Evolutionary conservation across 305 asterid genomes (phyloP).

Genomic region (Nicotiana rustica): DNA sequence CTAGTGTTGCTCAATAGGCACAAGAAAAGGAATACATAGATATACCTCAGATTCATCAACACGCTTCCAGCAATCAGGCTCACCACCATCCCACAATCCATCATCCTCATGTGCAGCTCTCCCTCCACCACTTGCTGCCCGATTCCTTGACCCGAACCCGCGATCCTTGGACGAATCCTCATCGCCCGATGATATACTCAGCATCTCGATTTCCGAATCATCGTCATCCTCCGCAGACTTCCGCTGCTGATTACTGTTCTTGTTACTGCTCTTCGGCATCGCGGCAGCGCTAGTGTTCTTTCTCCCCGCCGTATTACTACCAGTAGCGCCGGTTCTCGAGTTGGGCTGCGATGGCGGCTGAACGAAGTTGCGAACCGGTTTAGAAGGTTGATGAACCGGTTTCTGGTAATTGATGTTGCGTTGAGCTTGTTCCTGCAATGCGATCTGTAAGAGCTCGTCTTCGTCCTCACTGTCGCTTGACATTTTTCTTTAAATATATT

Average conservation of each 20-base stretch:
- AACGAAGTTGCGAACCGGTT: conserved; percentile 89
- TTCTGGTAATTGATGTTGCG: conserved; percentile 83
- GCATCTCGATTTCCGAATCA: conserved; percentile 96
- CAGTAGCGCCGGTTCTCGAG: conserved; percentile 36
- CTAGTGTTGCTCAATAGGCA: neutral
- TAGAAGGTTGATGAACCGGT: conserved; percentile 60
- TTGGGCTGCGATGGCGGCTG: conserved; percentile 74
- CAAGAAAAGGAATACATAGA: neutral
- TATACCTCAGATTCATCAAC: conserved; percentile 94
- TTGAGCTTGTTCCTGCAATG: conserved; percentile 88
- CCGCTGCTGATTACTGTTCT: conserved; percentile 48
- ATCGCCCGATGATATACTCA: conserved; percentile 97
- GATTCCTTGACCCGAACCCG: conserved; percentile 56
- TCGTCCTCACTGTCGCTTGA: conserved; percentile 86
- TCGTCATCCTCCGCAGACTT: conserved; percentile 77
- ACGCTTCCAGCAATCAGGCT: conserved; percentile 92
- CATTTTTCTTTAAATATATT: conserved; percentile 49
- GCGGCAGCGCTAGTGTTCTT: conserved; percentile 27
- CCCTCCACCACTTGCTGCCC: conserved; percentile 52
- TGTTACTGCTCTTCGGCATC: conserved; percentile 39
- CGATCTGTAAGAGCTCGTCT: conserved; percentile 97
- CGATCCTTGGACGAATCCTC: conserved; percentile 77
- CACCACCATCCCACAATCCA: conserved; percentile 88
- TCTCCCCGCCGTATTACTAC: conserved; percentile 34
- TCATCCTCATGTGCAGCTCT: conserved; percentile 67